Evolutionary conservation across 2,329 filamentous ascomycete species (phyloP).

Genomic region (Samsoniella hepiali): DNA sequence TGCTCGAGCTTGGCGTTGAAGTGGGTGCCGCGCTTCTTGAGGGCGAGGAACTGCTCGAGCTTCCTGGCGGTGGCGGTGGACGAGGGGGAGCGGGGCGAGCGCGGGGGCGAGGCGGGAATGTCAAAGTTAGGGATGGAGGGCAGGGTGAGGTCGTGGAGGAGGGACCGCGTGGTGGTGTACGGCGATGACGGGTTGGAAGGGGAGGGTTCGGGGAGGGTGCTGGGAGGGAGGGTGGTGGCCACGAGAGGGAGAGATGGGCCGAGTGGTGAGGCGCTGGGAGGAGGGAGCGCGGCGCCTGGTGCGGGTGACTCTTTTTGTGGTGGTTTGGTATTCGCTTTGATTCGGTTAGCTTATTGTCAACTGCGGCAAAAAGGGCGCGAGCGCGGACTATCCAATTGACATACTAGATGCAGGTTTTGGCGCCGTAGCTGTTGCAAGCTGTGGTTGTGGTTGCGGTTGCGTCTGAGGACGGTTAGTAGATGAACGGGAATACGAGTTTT

Average conservation of each 20-base stretch:
- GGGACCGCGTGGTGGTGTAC: slow-evolving; percentile 61
- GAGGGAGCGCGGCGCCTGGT: slow-evolving; percentile 19
- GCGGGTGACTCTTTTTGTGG: slow-evolving; percentile 16
- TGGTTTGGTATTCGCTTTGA: not conserved
- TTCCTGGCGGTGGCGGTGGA: slow-evolving; percentile 64
- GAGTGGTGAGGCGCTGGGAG: slow-evolving; percentile 32
- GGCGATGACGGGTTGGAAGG: slow-evolving; percentile 53
- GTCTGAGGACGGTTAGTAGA: not conserved
- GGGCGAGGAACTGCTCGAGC: slow-evolving; percentile 68
- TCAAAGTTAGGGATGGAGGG: slow-evolving; percentile 68
- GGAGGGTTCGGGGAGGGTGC: not conserved
- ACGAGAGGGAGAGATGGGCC: slow-evolving; percentile 39
- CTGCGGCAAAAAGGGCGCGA: not conserved
- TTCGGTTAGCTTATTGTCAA: not conserved
- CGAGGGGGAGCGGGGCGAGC: slow-evolving; percentile 63
- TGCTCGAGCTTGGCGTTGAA: slow-evolving; percentile 73
- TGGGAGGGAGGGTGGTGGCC: slow-evolving; percentile 19
- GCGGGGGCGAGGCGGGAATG: slow-evolving; percentile 71
- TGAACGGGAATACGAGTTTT: not conserved
- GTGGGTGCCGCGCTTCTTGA: slow-evolving; percentile 75
- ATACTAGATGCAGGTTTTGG: not conserved
- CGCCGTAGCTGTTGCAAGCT: not conserved
- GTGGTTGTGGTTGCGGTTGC: not conserved
- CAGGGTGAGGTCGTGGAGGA: slow-evolving; percentile 69
- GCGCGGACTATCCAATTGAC: not conserved